Evolutionary conservation across 345 rosid genomes (phyloP), one percentile per base, ranked within the genome.

Genomic region (Eutrema japonicum): DNA sequence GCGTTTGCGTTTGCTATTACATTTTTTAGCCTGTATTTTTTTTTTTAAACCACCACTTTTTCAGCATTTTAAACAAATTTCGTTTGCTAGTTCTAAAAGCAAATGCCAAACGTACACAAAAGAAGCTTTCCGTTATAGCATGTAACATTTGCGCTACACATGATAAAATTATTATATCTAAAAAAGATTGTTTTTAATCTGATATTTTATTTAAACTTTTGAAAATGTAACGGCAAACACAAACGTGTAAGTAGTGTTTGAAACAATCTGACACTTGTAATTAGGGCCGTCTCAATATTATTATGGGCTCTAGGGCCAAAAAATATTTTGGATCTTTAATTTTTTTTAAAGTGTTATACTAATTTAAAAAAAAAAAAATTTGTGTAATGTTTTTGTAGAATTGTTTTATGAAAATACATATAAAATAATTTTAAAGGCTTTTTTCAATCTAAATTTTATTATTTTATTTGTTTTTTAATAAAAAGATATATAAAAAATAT

Each of bases 61-160:
- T 13, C 8, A 57, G 38, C 48, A 13, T 43, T 30, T 10, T 0
- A 2, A 43, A 56, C 41, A 5, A 7, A 27, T 3, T 5, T 26
- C 2, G 16, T 7, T 27, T n/a, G 26, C 12, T 61, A 42, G 37
- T 61, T 61, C 10, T 27, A 6, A 42, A 42, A 8, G 66, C 26
- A 12, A 61, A 48, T 49, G 70, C 57, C 70, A 65, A 2, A 11
- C 9, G 57, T 65, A 65, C 36, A 36, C 13, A 49, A 49, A 3
- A 22, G 46, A 65, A 36, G 46, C 46, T 18, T 49, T 49, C 35
- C 16, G 16, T 49, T 65, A 49, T 65, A 49, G 57, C 70, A 65
- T 49, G 36, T 12, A 50, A 4, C 22, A 30, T 30, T 40, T 51
- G 16, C 53, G 14, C 16, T 61, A 51, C 62, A 26, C 61, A 8